These are phyloP conservation scores for Phanerochaete sordida DNA, from an alignment of 768 basidiomycete genomes.

Conservation along the genomic window DNA sequence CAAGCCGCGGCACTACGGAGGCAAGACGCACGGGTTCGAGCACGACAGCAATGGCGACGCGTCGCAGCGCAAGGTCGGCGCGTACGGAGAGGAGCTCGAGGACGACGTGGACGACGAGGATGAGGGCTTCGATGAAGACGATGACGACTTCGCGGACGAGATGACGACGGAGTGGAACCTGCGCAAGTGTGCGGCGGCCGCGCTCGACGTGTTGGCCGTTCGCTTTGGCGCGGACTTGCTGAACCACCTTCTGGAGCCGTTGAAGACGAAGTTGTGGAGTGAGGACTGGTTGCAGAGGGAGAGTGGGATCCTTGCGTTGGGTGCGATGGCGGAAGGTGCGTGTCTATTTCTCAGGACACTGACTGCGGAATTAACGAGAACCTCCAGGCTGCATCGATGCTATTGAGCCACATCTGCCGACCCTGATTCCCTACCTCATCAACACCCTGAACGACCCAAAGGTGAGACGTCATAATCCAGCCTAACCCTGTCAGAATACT, in stretches of 20 bases:
- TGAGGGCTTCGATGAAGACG: constrained; percentile 71
- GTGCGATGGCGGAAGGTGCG: constrained; percentile 97
- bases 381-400: constrained; percentile 88
- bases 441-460: constrained; percentile 88
- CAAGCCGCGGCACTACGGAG: constrained; percentile 91
- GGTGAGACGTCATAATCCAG: constrained; percentile 39
- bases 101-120: constrained; percentile 87
- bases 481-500: constrained; percentile 1
- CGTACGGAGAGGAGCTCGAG: constrained; percentile 77
- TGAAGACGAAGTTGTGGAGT: constrained; percentile 94
- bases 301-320: constrained; percentile 92
- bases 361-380: neutral
- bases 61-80: constrained; percentile 39
- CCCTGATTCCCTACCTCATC: constrained; percentile 89
- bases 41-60: constrained; percentile 49
- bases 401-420: constrained; percentile 92
- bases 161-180: constrained; percentile 99
- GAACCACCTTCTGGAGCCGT: constrained; percentile 79
- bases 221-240: constrained; percentile 88
- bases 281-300: constrained; percentile 92
- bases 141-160: constrained; percentile 94
- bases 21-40: constrained; percentile 81
- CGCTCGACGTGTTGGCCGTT: constrained; percentile 93
- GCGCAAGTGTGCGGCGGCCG: constrained; percentile 96
- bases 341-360: neutral